Evolutionary conservation across 1,139 yeast species (phyloP).

Genomic region (Yamadazyma kanchanaburiensis): DNA sequence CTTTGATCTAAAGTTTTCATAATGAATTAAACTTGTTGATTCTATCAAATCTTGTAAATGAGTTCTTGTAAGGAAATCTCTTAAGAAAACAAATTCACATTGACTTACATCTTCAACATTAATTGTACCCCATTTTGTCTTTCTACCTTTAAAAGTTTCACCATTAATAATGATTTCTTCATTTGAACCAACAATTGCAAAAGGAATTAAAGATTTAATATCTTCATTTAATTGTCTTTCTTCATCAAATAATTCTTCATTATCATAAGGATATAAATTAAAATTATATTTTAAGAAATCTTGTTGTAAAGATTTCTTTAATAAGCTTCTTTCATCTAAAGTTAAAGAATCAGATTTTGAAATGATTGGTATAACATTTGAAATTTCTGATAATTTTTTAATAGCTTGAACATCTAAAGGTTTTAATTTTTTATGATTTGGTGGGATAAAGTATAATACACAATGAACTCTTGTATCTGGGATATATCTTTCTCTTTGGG

Average conservation of each 20-base stretch:
- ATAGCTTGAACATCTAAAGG: slow-evolving; percentile 81
- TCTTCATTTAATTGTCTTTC: slow-evolving; percentile 76
- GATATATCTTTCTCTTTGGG: slow-evolving; percentile 83
- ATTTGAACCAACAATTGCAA: slow-evolving; percentile 95
- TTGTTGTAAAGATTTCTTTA: slow-evolving; percentile 70
- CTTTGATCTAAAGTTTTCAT: slow-evolving; percentile 89
- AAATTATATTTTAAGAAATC: slow-evolving; percentile 76
- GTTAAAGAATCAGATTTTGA: slow-evolving; percentile 92
- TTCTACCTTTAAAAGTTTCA: slow-evolving; percentile 81
- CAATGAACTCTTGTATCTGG: slow-evolving; percentile 95
- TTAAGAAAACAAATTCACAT: slow-evolving; percentile 89
- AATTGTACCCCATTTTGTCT: slow-evolving; percentile 89
- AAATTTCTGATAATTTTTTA: slow-evolving; percentile 82
- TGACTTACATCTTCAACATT: slow-evolving; percentile 92
- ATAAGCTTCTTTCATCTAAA: slow-evolving; percentile 73
- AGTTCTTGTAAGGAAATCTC: slow-evolving; percentile 92
- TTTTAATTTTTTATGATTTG: slow-evolving; percentile 77
- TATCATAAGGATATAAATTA: slow-evolving; percentile 84
- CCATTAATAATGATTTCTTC: slow-evolving; percentile 71
- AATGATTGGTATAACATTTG: slow-evolving; percentile 92
- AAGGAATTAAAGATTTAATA: slow-evolving; percentile 80
- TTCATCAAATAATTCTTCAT: slow-evolving; percentile 70
- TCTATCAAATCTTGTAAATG: slow-evolving; percentile 96
- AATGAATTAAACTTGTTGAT: slow-evolving; percentile 83
- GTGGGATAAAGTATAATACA: slow-evolving; percentile 85